Evolutionary conservation across 106 monocot genomes (phyloP).

Genomic region (Acorus gramineus): DNA sequence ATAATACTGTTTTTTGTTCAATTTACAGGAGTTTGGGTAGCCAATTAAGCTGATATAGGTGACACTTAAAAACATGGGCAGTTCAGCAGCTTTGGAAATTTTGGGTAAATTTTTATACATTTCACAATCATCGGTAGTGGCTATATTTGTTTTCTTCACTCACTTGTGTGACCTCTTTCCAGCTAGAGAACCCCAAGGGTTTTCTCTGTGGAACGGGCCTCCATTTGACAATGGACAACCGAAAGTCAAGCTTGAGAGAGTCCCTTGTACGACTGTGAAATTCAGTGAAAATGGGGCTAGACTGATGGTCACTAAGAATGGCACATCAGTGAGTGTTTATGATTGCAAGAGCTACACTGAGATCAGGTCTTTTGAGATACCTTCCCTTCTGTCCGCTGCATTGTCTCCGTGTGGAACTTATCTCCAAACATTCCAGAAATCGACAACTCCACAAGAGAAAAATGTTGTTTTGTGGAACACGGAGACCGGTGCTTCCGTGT

Average conservation of each 20-base stretch:
- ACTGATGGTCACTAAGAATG: conserved; percentile 51
- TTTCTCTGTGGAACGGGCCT: conserved; percentile 75
- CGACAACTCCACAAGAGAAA: conserved; percentile 73
- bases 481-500: conserved; percentile 42
- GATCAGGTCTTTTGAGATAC: conserved; percentile 61
- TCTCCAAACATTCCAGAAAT: conserved; percentile 86
- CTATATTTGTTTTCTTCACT: neutral
- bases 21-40: too few species aligned
- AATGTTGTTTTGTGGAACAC: conserved; percentile 69
- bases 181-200: conserved; percentile 85
- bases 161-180: neutral
- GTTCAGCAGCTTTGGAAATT: conserved; percentile 24
- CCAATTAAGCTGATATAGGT: too few species aligned
- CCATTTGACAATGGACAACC: conserved; percentile 55
- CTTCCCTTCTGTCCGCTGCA: conserved; percentile 43
- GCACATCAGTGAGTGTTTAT: conserved; percentile 43
- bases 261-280: conserved; percentile 52
- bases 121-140: neutral
- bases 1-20: too few species aligned
- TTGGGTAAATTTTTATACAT: conserved; percentile 17
- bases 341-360: conserved; percentile 37
- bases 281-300: conserved; percentile 67
- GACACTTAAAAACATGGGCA: neutral
- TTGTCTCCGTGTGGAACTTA: conserved; percentile 70
- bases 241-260: conserved; percentile 43